Evolutionary conservation across 371 early-diverging fungal genomes (phyloP), one percentile per base, ranked within the genome.

Genomic region (Batrachochytrium dendrobatidis): DNA sequence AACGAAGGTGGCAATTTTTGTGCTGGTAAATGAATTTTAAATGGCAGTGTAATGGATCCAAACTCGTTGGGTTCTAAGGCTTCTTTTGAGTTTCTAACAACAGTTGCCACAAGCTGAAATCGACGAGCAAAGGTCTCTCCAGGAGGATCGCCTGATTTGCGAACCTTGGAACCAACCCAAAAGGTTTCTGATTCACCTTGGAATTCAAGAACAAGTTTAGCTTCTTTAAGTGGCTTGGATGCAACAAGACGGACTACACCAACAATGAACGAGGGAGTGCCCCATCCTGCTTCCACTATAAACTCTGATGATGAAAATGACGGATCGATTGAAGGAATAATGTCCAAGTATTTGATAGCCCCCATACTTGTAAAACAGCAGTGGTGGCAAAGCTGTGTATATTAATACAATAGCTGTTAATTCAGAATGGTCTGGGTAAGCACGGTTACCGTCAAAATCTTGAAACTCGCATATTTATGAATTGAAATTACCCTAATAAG

Each of bases 41-140:
- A 39, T n/a, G 39, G 39, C 39, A 39, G 39, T n/a, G 39, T 39
- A n/a, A 39, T 12, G 15, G n/a, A n/a, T 12, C 39, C 39, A n/a
- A 39, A 15, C 15, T 39, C 39, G 15, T 39, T 39, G 12, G 39
- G 39, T 15, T 39, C 39, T 15, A 39, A 39, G 15, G 39, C n/a
- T n/a, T 39, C n/a, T 39, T 12, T 12, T n/a, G 15, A 12, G n/a
- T n/a, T 12, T n/a, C 12, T n/a, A n/a, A 39, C 39, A n/a, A n/a
- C 39, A n/a, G 39, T 39, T 39, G 39, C 39, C 39, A n/a, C 39
- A n/a, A n/a, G 39, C 39, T 39, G 39, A n/a, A 15, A 39, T 39
- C 15, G 12, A n/a, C n/a, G 39, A 12, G n/a, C n/a, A n/a, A n/a
- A n/a, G n/a, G n/a, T n/a, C 39, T 39, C 39, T 12, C 39, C 39